Conservation (phyloP, 2,329 filamentous ascomycete species). For the Xylaria sp. region DNA sequence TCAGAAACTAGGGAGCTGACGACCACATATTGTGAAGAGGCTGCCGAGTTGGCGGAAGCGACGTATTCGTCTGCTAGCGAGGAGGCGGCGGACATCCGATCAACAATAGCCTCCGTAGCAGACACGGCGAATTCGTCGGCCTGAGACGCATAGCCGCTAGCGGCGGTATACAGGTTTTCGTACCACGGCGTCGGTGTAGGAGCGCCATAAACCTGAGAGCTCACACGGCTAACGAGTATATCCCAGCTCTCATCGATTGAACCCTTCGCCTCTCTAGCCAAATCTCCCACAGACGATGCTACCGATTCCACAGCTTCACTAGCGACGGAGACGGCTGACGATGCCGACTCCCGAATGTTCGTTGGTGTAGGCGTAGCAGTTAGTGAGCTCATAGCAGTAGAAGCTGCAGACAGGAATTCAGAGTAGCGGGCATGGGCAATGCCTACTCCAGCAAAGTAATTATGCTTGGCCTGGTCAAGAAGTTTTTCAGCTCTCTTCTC, state of each 20-base stretch:
- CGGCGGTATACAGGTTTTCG: constrained; percentile 58
- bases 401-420: constrained; percentile 78
- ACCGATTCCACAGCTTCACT: constrained; percentile 61
- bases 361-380: constrained; percentile 71
- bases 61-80: constrained; percentile 64
- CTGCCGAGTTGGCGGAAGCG: constrained; percentile 70
- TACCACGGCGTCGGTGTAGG: constrained; percentile 70
- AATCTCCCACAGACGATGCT: constrained; percentile 60
- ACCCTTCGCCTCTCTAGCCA: constrained; percentile 53
- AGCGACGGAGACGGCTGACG: constrained; percentile 59
- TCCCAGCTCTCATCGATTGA: constrained; percentile 68
- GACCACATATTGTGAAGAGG: constrained; percentile 72
- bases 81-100: constrained; percentile 42
- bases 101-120: constrained; percentile 48
- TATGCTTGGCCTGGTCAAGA: constrained; percentile 69
- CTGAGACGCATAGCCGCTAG: constrained; percentile 52
- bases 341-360: constrained; percentile 61
- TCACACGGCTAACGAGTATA: constrained; percentile 70
- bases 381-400: constrained; percentile 71
- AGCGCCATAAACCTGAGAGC: constrained; percentile 75
- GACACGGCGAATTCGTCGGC: constrained; percentile 46
- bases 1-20: constrained; percentile 80
- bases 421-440: constrained; percentile 82
- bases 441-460: constrained; percentile 83
- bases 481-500: constrained; percentile 64